These are phyloP conservation scores for Acacia melanoxylon DNA, from an alignment of 306 rosid genomes.

Conservation along the genomic window DNA sequence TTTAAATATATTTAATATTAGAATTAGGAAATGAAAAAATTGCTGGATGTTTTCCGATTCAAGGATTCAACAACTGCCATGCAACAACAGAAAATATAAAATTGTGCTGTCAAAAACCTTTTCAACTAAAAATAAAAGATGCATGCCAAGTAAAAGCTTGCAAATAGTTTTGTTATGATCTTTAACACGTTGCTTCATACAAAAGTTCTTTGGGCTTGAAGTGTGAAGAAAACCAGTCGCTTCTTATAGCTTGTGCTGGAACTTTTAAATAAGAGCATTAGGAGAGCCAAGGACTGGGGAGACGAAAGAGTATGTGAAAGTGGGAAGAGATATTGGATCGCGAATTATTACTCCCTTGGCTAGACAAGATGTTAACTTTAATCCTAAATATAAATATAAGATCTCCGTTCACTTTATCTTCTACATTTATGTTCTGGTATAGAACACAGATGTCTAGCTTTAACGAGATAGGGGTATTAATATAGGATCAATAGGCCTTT, in stretches of 20 bases:
- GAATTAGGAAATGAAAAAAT: neutral
- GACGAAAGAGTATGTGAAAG: neutral
- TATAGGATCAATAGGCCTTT: too few relatives aligned
- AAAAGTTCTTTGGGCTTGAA: neutral
- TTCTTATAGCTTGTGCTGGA: neutral
- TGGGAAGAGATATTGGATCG: neutral
- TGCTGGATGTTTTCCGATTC: neutral
- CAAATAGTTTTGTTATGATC: neutral
- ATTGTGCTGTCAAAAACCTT: neutral
- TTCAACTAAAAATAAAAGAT: neutral
- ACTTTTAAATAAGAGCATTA: neutral
- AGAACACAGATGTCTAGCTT: too few relatives aligned
- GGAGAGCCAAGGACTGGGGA: neutral
- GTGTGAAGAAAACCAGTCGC: neutral
- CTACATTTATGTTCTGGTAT: too few relatives aligned
- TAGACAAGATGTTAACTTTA: too few relatives aligned
- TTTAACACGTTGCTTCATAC: neutral
- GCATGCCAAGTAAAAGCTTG: neutral
- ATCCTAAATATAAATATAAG: too few relatives aligned
- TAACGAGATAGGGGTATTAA: too few relatives aligned
- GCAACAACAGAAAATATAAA: neutral
- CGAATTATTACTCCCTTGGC: too few relatives aligned
- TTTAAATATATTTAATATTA: neutral
- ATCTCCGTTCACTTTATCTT: too few relatives aligned
- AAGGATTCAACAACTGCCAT: neutral